These are phyloP conservation scores for Candida xyloterini DNA, from an alignment of 805 yeast species.

Conservation along the genomic window DNA sequence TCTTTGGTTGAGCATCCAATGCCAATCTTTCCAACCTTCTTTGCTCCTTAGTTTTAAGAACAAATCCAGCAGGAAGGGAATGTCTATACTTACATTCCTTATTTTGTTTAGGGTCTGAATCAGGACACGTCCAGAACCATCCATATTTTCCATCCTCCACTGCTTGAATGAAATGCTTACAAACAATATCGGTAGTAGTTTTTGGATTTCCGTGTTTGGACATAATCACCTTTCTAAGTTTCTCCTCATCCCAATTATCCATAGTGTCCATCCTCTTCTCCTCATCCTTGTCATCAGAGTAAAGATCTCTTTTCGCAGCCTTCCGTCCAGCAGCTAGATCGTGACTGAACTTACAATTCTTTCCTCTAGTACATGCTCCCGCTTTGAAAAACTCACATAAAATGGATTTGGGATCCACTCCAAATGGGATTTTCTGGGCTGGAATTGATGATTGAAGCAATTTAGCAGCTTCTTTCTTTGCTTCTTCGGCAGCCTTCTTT, in stretches of 20 bases:
- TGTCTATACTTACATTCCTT: constrained; percentile 87
- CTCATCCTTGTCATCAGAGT: constrained; percentile 74
- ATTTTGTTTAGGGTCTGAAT: constrained; percentile 62
- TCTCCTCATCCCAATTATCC: constrained; percentile 97
- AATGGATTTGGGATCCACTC: constrained; percentile 95
- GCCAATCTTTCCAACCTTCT: constrained; percentile 85
- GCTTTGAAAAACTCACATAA: constrained; percentile 85
- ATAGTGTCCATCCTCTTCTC: constrained; percentile 64
- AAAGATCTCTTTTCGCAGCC: constrained; percentile 85
- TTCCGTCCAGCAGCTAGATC: constrained; percentile 83
- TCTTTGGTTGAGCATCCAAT: constrained; percentile 77
- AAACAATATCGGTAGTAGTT: constrained; percentile 92
- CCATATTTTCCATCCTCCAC: constrained; percentile 97
- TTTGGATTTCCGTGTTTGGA: constrained; percentile 94
- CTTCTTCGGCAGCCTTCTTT: constrained; percentile 87
- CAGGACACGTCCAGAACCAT: constrained; percentile 99
- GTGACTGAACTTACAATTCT: constrained; percentile 89
- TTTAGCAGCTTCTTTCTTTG: constrained; percentile 82
- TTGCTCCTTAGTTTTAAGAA: constrained; percentile 94
- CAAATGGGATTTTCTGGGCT: constrained; percentile 87
- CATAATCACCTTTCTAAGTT: constrained; percentile 76
- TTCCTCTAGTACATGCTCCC: constrained; percentile 80
- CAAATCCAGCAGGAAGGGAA: constrained; percentile 95
- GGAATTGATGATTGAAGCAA: constrained; percentile 64
- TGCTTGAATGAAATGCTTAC: constrained; percentile 93